Evolutionary conservation across 352 stramenopile species (phyloP).

Genomic region (Phytophthora rubi): DNA sequence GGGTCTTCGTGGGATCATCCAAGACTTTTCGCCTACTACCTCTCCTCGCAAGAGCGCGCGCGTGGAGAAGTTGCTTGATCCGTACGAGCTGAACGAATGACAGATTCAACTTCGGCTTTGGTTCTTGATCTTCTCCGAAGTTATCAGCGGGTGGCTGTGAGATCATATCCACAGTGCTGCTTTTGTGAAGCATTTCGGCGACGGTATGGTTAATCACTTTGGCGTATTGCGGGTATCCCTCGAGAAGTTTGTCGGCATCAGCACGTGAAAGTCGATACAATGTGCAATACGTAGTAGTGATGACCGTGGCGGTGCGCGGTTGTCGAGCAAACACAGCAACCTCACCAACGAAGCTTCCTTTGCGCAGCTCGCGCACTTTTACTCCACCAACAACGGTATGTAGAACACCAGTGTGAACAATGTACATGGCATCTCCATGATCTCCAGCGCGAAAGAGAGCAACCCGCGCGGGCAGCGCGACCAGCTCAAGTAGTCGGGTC

Average conservation of each 20-base stretch:
- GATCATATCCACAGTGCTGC: conserved; percentile 4
- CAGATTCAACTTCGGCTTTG: conserved; percentile 6
- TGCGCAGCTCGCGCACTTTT: conserved; percentile 73
- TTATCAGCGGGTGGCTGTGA: not conserved
- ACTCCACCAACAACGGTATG: conserved; percentile 64
- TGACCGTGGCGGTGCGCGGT: conserved; percentile 64
- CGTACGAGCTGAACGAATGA: conserved; percentile 33
- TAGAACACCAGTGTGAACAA: conserved; percentile 68
- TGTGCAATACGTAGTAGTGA: conserved; percentile 71
- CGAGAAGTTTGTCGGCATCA: conserved; percentile 58
- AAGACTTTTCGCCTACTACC: not conserved
- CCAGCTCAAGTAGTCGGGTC: conserved; percentile 59
- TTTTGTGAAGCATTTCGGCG: conserved; percentile 49
- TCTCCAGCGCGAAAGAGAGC: conserved; percentile 65
- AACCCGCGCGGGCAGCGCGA: conserved; percentile 60
- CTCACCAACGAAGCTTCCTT: conserved; percentile 73
- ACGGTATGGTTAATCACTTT: conserved; percentile 51
- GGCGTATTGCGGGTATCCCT: conserved; percentile 58
- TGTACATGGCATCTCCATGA: conserved; percentile 76
- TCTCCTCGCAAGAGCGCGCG: conserved; percentile 14
- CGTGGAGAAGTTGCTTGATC: conserved; percentile 26
- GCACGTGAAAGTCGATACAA: conserved; percentile 61
- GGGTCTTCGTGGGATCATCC: not conserved
- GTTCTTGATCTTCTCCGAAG: not conserved
- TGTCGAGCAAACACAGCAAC: conserved; percentile 69